Evolutionary conservation across 2,329 filamentous ascomycete species (phyloP).

Genomic region (Penicillium sp.): DNA sequence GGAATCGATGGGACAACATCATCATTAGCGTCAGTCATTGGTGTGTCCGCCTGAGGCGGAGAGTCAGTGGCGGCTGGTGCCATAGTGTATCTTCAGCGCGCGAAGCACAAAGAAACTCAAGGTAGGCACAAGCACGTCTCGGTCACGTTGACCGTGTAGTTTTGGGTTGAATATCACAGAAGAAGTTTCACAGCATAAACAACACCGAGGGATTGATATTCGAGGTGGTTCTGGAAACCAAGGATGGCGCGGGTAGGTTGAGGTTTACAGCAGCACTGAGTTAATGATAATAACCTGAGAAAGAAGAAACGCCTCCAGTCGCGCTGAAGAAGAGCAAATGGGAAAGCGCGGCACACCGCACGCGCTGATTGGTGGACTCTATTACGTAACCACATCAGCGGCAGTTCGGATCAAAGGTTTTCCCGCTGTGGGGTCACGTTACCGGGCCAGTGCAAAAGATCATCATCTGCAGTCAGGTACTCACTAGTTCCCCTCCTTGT

Average conservation of each 20-base stretch:
- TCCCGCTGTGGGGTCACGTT: constrained; percentile 39
- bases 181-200: background rate
- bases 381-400: constrained; percentile 4
- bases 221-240: background rate
- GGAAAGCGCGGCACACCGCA: constrained; percentile 22
- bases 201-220: background rate
- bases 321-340: constrained; percentile 28
- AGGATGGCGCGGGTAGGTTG: background rate
- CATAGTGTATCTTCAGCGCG: constrained; percentile 37
- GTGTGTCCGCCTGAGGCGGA: constrained; percentile 47
- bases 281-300: constrained; percentile 4
- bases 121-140: constrained; percentile 13
- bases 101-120: constrained; percentile 20
- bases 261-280: background rate
- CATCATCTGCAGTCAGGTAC: constrained; percentile 26
- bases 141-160: background rate
- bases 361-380: constrained; percentile 37
- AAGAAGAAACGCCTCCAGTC: constrained; percentile 25
- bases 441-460: constrained; percentile 37
- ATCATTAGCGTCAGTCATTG: constrained; percentile 47
- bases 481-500: constrained; percentile 12
- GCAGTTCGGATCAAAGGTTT: constrained; percentile 27
- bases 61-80: constrained; percentile 40
- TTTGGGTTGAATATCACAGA: background rate
- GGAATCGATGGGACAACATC: constrained; percentile 36